phyloP scores from a whole-genome alignment of 2,329 filamentous ascomycete genomes.

The Bipolaris oryzae region DNA sequence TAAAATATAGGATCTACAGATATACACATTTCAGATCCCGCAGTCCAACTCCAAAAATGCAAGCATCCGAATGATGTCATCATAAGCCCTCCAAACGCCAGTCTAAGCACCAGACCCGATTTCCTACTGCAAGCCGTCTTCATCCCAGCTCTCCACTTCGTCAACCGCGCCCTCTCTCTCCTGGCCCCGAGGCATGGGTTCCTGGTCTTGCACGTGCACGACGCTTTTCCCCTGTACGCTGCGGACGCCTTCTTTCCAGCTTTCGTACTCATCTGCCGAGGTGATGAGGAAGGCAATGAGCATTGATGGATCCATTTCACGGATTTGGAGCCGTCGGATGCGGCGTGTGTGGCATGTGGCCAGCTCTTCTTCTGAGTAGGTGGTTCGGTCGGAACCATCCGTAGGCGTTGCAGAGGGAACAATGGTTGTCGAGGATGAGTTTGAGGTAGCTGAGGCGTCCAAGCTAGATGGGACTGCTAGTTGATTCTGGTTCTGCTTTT shows the following conservation, averaged over 20 bases:
- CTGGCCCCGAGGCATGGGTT: conserved; percentile 58
- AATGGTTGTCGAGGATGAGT: conserved; percentile 32
- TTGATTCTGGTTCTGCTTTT: not conserved
- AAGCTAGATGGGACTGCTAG: conserved; percentile 4
- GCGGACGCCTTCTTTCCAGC: conserved; percentile 78
- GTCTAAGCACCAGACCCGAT: not conserved
- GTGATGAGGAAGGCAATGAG: conserved; percentile 89
- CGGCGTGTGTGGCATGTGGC: conserved; percentile 86
- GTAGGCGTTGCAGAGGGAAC: conserved; percentile 15
- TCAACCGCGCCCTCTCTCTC: conserved; percentile 79
- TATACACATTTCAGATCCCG: conserved; percentile 21
- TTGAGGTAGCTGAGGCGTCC: conserved; percentile 18
- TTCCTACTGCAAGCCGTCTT: conserved; percentile 45
- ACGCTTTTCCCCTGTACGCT: conserved; percentile 77
- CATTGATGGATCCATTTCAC: conserved; percentile 98
- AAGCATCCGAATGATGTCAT: conserved; percentile 9
- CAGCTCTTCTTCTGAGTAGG: conserved; percentile 74
- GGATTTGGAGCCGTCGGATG: conserved; percentile 79
- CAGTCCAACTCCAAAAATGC: conserved; percentile 12
- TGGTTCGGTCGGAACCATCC: conserved; percentile 28
- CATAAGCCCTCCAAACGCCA: conserved; percentile 5
- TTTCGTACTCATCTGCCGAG: conserved; percentile 79
- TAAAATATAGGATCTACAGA: conserved; percentile 8
- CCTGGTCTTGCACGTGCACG: conserved; percentile 78
- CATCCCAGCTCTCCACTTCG: conserved; percentile 85